phyloP scores from a whole-genome alignment of 805 yeast genomes.

The Candida koratica region DNA sequence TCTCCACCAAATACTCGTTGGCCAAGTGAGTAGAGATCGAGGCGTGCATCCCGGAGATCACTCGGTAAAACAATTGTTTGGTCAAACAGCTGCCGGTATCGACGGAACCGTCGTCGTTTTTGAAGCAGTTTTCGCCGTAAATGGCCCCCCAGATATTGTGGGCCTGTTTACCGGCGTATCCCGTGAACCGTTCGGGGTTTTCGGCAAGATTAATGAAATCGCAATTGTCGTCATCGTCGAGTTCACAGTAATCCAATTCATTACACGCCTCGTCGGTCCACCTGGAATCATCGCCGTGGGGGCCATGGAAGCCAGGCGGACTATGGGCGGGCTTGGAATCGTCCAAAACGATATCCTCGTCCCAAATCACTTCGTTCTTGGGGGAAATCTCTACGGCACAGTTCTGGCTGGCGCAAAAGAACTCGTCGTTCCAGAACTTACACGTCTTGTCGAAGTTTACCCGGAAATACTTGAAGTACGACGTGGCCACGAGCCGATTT shows the following conservation, averaged over 20 bases:
- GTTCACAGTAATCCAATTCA: constrained; percentile 65
- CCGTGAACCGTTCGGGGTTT: constrained; percentile 95
- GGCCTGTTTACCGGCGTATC: constrained; percentile 91
- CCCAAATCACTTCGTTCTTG: constrained; percentile 64
- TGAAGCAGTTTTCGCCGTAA: constrained; percentile 87
- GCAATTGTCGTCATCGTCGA: constrained; percentile 61
- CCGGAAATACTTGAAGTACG: constrained; percentile 85
- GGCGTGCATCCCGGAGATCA: constrained; percentile 92
- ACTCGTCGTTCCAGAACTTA: constrained; percentile 80
- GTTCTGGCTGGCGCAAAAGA: constrained; percentile 79
- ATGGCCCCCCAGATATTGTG: constrained; percentile 90
- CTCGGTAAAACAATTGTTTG: constrained; percentile 80
- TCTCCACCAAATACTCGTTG: constrained; percentile 57
- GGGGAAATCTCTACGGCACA: constrained; percentile 79
- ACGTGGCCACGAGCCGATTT: constrained; percentile 57
- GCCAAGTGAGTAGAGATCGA: constrained; percentile 91
- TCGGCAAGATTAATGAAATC: constrained; percentile 82
- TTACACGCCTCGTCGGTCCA: constrained; percentile 22
- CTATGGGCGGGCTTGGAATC: constrained; percentile 11
- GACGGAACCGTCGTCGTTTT: constrained; percentile 21
- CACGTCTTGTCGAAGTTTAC: constrained; percentile 79
- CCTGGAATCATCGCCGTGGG: not conserved
- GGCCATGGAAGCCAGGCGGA: not conserved
- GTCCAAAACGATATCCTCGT: constrained; percentile 14
- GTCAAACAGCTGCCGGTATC: constrained; percentile 42